Conservation (phyloP, 2,329 filamentous ascomycete species). For the Aspergillus hortae region DNA sequence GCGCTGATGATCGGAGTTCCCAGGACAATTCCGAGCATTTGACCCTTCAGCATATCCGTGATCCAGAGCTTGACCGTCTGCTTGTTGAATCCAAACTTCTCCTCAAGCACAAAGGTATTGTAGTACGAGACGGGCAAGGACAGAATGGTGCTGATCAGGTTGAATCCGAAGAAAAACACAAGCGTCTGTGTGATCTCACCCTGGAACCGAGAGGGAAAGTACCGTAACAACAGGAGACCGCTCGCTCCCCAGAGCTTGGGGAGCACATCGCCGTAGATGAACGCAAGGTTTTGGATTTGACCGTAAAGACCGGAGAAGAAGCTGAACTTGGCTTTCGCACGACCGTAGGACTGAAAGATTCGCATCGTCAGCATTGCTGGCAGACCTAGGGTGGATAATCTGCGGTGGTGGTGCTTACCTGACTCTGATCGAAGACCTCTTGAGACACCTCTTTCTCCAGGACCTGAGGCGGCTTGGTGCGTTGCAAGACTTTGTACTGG, state of each 20-base stretch:
- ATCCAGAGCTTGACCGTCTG: conserved; percentile 86
- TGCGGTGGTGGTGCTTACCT: conserved; percentile 47
- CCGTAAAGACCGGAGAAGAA: conserved; percentile 77
- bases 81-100: conserved; percentile 98
- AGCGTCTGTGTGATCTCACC: conserved; percentile 94
- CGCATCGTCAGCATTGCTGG: background rate
- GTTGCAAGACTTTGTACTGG: conserved; percentile 83
- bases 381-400: background rate
- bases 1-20: conserved; percentile 85
- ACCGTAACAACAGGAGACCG: conserved; percentile 68
- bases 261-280: conserved; percentile 86
- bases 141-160: conserved; percentile 73
- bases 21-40: conserved; percentile 74
- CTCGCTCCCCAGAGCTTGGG: conserved; percentile 86
- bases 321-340: conserved; percentile 88
- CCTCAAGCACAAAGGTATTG: conserved; percentile 91
- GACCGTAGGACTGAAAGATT: conserved; percentile 72
- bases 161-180: conserved; percentile 84
- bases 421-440: conserved; percentile 89
- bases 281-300: conserved; percentile 82
- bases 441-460: conserved; percentile 83
- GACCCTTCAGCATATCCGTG: conserved; percentile 86
- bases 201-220: conserved; percentile 72
- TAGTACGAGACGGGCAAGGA: conserved; percentile 82
- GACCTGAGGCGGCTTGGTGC: conserved; percentile 76